These are phyloP conservation scores for Potentilla sterilis DNA, from an alignment of 306 rosid species.

Conservation along the genomic window DNA sequence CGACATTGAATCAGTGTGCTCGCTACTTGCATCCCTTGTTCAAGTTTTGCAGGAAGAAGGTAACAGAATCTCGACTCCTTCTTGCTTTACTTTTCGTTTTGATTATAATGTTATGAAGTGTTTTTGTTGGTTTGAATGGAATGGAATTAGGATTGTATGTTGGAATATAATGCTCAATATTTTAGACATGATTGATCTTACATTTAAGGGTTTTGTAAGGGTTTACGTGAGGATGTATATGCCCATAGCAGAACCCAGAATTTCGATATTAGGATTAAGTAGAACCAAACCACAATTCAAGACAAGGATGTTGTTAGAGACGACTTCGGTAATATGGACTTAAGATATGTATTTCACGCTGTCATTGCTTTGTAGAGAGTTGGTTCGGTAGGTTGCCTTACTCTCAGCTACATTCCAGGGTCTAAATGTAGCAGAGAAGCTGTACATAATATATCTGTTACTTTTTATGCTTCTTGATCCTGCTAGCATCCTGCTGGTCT, in stretches of 20 bases:
- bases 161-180: background rate
- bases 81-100: background rate
- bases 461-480: background rate
- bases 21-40: conserved; percentile 88
- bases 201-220: background rate
- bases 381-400: background rate
- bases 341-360: background rate
- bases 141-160: background rate
- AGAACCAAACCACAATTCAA: too few species aligned
- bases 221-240: background rate
- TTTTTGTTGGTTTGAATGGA: background rate
- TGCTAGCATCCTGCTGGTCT: background rate
- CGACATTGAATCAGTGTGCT: conserved; percentile 95
- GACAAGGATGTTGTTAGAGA: background rate
- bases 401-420: background rate
- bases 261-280: background rate
- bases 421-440: too few species aligned
- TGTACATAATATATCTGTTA: background rate
- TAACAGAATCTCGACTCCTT: conserved; percentile 13
- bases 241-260: background rate
- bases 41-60: conserved; percentile 98
- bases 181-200: background rate
- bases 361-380: background rate
- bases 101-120: background rate
- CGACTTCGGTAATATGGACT: background rate